Evolutionary conservation across 208 protist genomes (phyloP).

Genomic region (Balamuthia mandrillaris): DNA sequence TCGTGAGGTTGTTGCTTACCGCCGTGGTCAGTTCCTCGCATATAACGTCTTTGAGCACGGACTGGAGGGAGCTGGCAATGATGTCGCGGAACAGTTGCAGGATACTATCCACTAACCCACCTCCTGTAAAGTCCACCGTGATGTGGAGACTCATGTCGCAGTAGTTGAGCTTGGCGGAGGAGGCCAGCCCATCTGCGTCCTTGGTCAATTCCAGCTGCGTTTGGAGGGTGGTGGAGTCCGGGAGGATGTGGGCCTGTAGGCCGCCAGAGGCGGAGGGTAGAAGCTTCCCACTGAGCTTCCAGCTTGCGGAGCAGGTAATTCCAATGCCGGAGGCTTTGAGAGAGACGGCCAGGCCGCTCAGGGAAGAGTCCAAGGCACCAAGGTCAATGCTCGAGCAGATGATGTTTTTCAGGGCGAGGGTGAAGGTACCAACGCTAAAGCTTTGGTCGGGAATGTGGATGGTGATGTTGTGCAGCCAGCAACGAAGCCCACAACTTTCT

Average conservation of each 20-base stretch:
- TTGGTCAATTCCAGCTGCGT: not conserved
- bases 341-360: not conserved
- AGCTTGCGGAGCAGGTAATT: conserved; percentile 3
- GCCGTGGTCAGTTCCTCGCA: not conserved
- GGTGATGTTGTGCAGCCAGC: conserved; percentile 28
- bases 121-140: not conserved
- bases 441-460: conserved; percentile 31
- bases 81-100: not conserved
- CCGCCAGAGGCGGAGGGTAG: not conserved
- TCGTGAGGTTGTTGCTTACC: conserved; percentile 23
- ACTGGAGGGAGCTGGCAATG: not conserved
- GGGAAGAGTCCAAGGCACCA: not conserved
- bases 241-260: not conserved
- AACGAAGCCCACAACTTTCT: not conserved
- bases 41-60: not conserved
- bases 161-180: not conserved
- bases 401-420: not conserved
- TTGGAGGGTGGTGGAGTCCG: not conserved
- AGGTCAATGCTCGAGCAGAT: conserved; percentile 4
- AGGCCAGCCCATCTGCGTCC: conserved; percentile 32
- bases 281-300: not conserved
- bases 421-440: not conserved
- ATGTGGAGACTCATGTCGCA: not conserved
- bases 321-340: not conserved
- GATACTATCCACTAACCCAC: not conserved